Evolutionary conservation across 352 stramenopile species (phyloP).

Genomic region (Phytophthora nicotianae): DNA sequence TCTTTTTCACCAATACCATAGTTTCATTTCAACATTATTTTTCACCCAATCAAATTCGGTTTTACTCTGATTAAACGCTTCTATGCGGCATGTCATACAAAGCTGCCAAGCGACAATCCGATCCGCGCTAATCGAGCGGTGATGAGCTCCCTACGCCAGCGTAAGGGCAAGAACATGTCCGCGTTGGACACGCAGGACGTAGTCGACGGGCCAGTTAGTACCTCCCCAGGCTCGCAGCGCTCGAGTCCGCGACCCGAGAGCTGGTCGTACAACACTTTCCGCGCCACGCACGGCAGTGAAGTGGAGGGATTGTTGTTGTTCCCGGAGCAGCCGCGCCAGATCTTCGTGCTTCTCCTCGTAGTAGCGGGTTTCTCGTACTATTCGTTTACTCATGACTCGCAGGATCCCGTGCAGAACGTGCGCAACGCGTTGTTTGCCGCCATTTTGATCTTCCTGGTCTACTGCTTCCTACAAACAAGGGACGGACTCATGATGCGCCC

Average conservation of each 20-base stretch:
- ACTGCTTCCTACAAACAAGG: slow-evolving; percentile 85
- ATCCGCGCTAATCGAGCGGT: not conserved
- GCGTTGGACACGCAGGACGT: slow-evolving; percentile 12
- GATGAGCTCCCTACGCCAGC: slow-evolving; percentile 26
- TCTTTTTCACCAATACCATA: not conserved
- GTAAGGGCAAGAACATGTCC: slow-evolving; percentile 16
- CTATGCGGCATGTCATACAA: not conserved
- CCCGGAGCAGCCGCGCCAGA: slow-evolving; percentile 78
- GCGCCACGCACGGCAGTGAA: slow-evolving; percentile 55
- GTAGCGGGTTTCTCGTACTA: slow-evolving; percentile 76
- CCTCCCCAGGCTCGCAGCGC: slow-evolving; percentile 6
- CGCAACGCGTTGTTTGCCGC: slow-evolving; percentile 65
- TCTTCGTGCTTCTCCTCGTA: slow-evolving; percentile 69
- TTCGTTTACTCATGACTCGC: slow-evolving; percentile 82
- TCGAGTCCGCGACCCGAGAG: slow-evolving; percentile 32
- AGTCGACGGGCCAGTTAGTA: not conserved
- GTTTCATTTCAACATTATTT: not conserved
- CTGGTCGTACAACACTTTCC: slow-evolving; percentile 66
- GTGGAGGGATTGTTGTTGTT: slow-evolving; percentile 77
- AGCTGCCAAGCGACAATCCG: not conserved
- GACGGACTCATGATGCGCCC: slow-evolving; percentile 81
- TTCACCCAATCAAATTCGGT: not conserved
- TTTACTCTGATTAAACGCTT: not conserved
- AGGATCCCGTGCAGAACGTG: slow-evolving; percentile 69
- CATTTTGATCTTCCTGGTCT: slow-evolving; percentile 82